Conservation (phyloP, 495 filamentous ascomycete genomes). For the Neurospora sp. region DNA sequence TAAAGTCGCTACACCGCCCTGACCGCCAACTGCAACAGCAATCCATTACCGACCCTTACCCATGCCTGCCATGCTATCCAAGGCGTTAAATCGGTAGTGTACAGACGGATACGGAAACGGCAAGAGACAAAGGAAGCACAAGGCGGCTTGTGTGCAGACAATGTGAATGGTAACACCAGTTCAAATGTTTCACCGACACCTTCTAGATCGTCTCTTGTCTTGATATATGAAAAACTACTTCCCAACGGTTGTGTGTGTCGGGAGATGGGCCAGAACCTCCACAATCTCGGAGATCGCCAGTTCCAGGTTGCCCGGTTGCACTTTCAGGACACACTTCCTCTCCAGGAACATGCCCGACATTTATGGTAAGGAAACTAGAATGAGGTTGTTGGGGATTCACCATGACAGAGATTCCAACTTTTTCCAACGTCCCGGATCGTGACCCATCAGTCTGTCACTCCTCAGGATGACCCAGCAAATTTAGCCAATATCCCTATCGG, state of each 20-base stretch:
- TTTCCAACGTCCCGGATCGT: background rate
- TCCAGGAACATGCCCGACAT: background rate
- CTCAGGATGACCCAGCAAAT: background rate
- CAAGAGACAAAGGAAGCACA: background rate
- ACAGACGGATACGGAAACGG: background rate
- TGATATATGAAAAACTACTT: background rate
- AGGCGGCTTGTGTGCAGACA: background rate
- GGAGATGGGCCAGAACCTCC: background rate
- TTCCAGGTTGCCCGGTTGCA: background rate
- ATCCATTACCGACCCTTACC: background rate
- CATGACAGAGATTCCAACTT: background rate
- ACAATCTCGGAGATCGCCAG: background rate
- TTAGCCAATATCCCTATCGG: background rate
- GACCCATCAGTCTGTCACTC: background rate
- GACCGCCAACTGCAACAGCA: background rate
- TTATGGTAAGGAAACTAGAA: background rate
- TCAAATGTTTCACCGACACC: background rate
- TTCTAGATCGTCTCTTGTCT: background rate
- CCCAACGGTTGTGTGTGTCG: background rate
- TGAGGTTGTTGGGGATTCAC: background rate
- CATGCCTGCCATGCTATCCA: background rate
- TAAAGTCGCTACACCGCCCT: background rate
- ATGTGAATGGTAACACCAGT: background rate
- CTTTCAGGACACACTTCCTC: background rate
- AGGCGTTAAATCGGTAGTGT: background rate